Evolutionary conservation across 495 filamentous ascomycete genomes (phyloP).

Genomic region (Aspergillus egyptiacus): DNA sequence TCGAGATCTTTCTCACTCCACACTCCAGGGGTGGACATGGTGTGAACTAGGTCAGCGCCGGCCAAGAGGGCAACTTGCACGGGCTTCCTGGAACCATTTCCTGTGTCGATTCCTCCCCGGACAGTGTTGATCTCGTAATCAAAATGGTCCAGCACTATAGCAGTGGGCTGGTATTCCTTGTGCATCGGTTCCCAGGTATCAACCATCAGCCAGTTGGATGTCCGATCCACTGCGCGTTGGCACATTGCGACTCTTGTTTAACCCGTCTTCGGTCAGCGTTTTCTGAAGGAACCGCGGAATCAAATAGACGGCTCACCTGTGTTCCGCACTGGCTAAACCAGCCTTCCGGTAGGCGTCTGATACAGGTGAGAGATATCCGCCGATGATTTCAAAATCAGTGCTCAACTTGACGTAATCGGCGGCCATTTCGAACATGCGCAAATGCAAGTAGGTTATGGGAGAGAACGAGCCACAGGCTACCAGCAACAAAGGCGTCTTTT

Average conservation of each 20-base stretch:
- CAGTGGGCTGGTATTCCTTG: constrained; percentile 80
- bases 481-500: constrained; percentile 72
- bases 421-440: constrained; percentile 94
- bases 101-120: constrained; percentile 63
- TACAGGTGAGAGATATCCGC: constrained; percentile 74
- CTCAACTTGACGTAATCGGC: constrained; percentile 73
- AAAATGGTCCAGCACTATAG: constrained; percentile 83
- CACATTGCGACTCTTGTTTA: constrained; percentile 55
- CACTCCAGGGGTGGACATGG: constrained; percentile 69
- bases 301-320: constrained; percentile 47
- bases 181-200: constrained; percentile 74
- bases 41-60: constrained; percentile 81
- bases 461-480: constrained; percentile 91
- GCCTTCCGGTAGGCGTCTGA: constrained; percentile 89
- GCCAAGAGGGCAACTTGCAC: constrained; percentile 70
- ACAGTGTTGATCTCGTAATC: constrained; percentile 80
- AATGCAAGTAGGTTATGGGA: constrained; percentile 74
- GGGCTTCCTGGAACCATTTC: constrained; percentile 52
- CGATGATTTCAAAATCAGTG: constrained; percentile 79
- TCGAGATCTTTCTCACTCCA: constrained; percentile 81
- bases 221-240: constrained; percentile 69
- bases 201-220: constrained; percentile 75
- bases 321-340: constrained; percentile 68
- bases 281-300: background rate
- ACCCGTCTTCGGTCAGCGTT: constrained; percentile 10